phyloP scores from a whole-genome alignment of 169 alveolate genomes.

The Plasmodium cynomolgi region DNA sequence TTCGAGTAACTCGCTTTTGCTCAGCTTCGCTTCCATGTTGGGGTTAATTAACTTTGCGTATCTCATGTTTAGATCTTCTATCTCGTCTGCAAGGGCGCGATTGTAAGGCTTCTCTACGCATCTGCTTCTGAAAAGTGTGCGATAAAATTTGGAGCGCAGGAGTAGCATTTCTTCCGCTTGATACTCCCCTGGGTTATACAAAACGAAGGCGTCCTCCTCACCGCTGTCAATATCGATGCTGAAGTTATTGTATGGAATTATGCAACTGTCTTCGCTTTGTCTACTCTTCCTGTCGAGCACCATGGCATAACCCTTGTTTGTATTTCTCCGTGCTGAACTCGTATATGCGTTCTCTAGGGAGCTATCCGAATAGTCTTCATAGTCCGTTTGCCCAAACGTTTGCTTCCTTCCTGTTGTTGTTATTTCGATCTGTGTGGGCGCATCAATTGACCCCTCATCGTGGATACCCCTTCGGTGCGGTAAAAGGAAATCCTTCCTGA shows the following conservation, averaged over 20 bases:
- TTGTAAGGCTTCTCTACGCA: background rate
- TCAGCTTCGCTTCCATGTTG: background rate
- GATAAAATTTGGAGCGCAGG: conserved; percentile 10
- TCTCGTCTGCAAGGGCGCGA: background rate
- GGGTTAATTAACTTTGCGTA: conserved; percentile 34
- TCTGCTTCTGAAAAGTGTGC: background rate
- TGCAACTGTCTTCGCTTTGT: background rate
- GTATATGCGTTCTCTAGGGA: conserved; percentile 8
- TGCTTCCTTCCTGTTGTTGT: background rate
- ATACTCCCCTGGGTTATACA: background rate
- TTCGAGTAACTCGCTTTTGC: conserved; percentile 33
- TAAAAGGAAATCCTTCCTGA: background rate
- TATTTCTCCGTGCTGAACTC: background rate
- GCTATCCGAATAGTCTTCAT: conserved; percentile 31
- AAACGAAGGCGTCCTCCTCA: background rate
- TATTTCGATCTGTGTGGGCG: background rate
- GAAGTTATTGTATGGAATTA: background rate
- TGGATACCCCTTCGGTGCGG: background rate
- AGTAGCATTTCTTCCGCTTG: background rate
- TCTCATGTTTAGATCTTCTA: conserved; percentile 16
- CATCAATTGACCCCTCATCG: background rate
- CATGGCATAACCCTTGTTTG: background rate
- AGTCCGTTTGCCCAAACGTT: background rate
- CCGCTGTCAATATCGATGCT: background rate
- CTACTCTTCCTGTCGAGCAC: background rate